Evolutionary conservation across 2,329 filamentous ascomycete genomes (phyloP), one percentile per base, ranked within the genome.

Genomic region (Fusarium abutilonis): DNA sequence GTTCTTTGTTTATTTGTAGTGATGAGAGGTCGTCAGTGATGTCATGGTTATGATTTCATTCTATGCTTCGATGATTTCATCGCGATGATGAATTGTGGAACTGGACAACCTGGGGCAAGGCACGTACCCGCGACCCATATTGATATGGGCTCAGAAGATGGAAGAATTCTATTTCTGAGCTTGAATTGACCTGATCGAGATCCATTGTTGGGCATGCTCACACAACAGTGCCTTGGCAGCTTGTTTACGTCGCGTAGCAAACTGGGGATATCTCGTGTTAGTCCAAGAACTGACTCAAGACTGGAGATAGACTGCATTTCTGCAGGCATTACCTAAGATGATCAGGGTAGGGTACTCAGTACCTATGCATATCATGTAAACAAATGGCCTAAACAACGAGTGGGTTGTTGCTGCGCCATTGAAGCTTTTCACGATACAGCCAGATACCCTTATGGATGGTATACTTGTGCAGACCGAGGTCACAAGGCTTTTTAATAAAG

Each of bases 21-120:
- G 29, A 29, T 46, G 14, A 52, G 31, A 17, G 17, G n/a, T 9
- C 32, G 42, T 40, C 31, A 7, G 47, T 62, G 65, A 70, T 66
- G 67, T 66, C 64, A 67, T 70, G 3, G 13, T 15, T 31, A 70
- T 67, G 68, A 69, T 66, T 70, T 70, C 65, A 70, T 69, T 46
- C 34, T 32, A 19, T 36, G 43, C 13, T 36, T 64, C 52, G 38
- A 70, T 70, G 67, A 70, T 66, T 64, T 70, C 68, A 70, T 70
- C 53, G 15, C 46, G 46, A 52, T 15, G 48, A 55, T 32, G 15
- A 61, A 64, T 49, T 69, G 61, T 64, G 64, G 66, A 61, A 53
- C 65, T 56, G 31, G 31, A 11, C 31, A 34, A 13, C 31, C 31
- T 13, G 19, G 23, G 9, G 15, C 13, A 14, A 52, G 40, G 19